phyloP scores from a whole-genome alignment of 129 eudicot genomes.

The Centaurea solstitialis region DNA sequence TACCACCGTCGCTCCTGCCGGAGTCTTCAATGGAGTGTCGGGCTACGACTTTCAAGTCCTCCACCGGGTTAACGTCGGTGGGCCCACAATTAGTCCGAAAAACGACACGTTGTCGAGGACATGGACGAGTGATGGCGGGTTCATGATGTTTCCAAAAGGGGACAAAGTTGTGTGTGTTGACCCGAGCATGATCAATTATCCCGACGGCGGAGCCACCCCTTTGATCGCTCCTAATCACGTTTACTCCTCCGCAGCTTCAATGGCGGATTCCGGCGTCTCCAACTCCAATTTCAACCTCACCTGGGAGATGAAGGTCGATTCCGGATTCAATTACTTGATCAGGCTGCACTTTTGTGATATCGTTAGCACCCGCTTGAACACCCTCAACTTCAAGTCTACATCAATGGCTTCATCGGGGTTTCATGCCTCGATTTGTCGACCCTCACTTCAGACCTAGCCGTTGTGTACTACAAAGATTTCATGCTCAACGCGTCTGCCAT shows the following conservation, averaged over 20 bases:
- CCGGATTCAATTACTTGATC: slow-evolving; percentile 69
- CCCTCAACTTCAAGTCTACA: slow-evolving; percentile 85
- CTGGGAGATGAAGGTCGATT: slow-evolving; percentile 74
- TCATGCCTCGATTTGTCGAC: slow-evolving; percentile 77
- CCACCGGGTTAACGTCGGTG: slow-evolving; percentile 81
- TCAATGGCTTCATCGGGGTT: slow-evolving; percentile 57
- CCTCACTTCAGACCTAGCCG: slow-evolving; percentile 60
- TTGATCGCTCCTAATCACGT: slow-evolving; percentile 71
- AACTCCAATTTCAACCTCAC: slow-evolving; percentile 76
- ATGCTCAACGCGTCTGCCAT: slow-evolving; percentile 62
- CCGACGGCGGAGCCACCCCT: slow-evolving; percentile 73
- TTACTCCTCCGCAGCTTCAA: slow-evolving; percentile 71
- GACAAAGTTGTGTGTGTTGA: slow-evolving; percentile 49
- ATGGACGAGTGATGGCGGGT: slow-evolving; percentile 62
- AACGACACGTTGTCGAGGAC: slow-evolving; percentile 83
- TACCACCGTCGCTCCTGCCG: slow-evolving; percentile 51
- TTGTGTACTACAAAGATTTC: slow-evolving; percentile 79
- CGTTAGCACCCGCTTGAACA: slow-evolving; percentile 63
- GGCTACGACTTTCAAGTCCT: slow-evolving; percentile 57
- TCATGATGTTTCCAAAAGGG: slow-evolving; percentile 63
- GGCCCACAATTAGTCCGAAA: slow-evolving; percentile 59
- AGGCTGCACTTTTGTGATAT: slow-evolving; percentile 90
- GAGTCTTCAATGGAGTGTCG: slow-evolving; percentile 54
- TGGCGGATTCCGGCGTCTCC: slow-evolving; percentile 71
- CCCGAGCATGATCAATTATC: slow-evolving; percentile 49